Evolutionary conservation across 2,329 filamentous ascomycete species (phyloP).

Genomic region (Chalara sp.): DNA sequence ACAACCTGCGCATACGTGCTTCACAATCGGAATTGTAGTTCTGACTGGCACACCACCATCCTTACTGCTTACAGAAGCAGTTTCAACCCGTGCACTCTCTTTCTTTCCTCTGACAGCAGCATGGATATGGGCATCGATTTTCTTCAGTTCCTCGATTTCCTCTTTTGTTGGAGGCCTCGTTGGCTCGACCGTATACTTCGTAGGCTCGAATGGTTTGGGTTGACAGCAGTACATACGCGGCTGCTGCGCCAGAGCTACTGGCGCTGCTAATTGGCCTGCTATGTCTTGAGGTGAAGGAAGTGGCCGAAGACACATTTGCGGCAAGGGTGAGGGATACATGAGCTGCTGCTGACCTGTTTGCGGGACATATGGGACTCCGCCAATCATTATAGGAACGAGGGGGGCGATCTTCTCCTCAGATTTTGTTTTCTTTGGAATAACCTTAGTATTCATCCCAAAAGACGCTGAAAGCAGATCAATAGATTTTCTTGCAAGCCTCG

Average conservation of each 20-base stretch:
- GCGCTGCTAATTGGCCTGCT: too few relatives aligned
- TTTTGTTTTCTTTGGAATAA: conserved; percentile 11
- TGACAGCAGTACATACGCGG: too few relatives aligned
- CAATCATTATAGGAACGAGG: conserved; percentile 8
- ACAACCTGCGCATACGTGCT: conserved; percentile 38
- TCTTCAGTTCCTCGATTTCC: conserved; percentile 14
- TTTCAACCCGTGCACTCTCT: neutral
- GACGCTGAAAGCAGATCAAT: conserved; percentile 17
- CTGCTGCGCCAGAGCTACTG: too few relatives aligned
- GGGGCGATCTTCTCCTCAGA: conserved; percentile 3
- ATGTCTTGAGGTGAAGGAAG: neutral
- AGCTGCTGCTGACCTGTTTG: conserved; percentile 3
- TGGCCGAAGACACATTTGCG: conserved; percentile 5
- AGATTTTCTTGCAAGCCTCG: conserved; percentile 1
- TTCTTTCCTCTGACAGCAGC: neutral
- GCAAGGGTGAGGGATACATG: conserved; percentile 5
- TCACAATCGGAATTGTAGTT: conserved; percentile 25
- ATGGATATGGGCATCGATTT: conserved; percentile 16
- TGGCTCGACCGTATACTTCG: neutral
- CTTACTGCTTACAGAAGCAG: neutral
- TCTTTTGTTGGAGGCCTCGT: conserved; percentile 1
- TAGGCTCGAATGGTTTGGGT: neutral
- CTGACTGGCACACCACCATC: conserved; percentile 13
- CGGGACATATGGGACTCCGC: conserved; percentile 10
- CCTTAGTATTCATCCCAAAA: conserved; percentile 10